Base-by-base conservation (phyloP, 1,284 basidiomycete genomes). In the Exsudoporus floridanus region DNA sequence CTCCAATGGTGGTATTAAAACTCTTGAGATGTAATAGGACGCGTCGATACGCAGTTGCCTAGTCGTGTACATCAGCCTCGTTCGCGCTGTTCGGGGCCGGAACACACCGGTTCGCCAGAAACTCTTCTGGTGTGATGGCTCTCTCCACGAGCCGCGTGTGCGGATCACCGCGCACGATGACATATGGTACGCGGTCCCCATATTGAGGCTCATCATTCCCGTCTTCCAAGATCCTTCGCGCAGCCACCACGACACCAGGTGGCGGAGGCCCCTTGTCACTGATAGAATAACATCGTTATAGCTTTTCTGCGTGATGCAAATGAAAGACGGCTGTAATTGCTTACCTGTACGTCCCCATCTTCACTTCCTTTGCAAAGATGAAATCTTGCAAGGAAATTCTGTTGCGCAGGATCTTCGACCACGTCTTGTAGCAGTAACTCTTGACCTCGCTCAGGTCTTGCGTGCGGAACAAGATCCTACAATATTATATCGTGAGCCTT, bases 291-390 rank as follows among this genome's bases (percentile, higher is more conserved):
- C 14, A 8, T 45, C 5, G 3, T 12, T 42, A 33, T 5, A 33
- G 7, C 13, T 5, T 7, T 40, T 13, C 21, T 18, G 28, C n/a
- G 33, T 8, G 39, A 19, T 34, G 30, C 7, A n/a, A 23, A 28
- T 16, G 12, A 25, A n/a, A 25, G 21, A 38, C 37, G n/a, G 28
- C 43, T 21, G 18, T 46, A 12, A 23, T 6, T 27, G 6, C 72
- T 60, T 54, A 90, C 91, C 88, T 92, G 64, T 97, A 97, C 1
- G 88, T 90, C 5, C 96, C 96, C 74, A 98, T 79, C 62, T 79
- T 85, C 27, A 99, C 94, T 70, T 96, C 93, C 65, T 97, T 97
- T 0, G 96, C 89, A 60, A 98, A 92, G 45, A 94, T 88, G 63
- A 98, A 97, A 67, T 98, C 94, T 65, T 94, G 90, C 10, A 92